Conservation (phyloP, 306 rosid genomes). For the Vigna mungo region DNA sequence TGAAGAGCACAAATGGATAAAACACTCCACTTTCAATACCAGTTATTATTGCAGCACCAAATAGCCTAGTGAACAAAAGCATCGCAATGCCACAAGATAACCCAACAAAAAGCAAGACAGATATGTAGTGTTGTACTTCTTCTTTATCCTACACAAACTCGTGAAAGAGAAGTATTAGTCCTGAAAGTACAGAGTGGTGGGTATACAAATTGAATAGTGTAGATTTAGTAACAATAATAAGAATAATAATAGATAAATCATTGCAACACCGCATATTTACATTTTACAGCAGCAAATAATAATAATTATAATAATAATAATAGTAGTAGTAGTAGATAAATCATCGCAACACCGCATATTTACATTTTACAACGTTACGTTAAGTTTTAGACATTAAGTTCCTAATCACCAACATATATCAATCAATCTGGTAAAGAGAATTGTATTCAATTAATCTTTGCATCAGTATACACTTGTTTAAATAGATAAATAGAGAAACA, state of each 20-base stretch:
- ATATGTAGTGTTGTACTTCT: slow-evolving; percentile 75
- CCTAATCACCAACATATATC: not conserved
- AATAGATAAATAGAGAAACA: too few species aligned
- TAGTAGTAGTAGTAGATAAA: slow-evolving; percentile 10
- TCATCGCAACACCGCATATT: not conserved
- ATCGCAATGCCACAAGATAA: slow-evolving; percentile 77
- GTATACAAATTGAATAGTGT: slow-evolving; percentile 16
- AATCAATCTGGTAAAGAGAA: not conserved
- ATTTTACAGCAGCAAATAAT: not conserved
- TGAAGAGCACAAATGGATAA: slow-evolving; percentile 36
- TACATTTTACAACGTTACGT: not conserved
- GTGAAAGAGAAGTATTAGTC: slow-evolving; percentile 25
- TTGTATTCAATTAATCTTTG: too few species aligned
- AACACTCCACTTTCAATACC: slow-evolving; percentile 60
- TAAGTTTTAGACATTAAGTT: slow-evolving; percentile 8
- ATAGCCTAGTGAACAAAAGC: slow-evolving; percentile 76
- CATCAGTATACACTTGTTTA: too few species aligned
- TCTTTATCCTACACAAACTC: slow-evolving; percentile 71
- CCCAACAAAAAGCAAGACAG: slow-evolving; percentile 81
- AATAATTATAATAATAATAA: not conserved
- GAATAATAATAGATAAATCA: slow-evolving; percentile 12
- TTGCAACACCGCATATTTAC: slow-evolving; percentile 2
- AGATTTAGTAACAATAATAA: not conserved
- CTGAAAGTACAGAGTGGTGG: slow-evolving; percentile 30
- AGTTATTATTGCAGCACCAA: slow-evolving; percentile 72